phyloP scores from a whole-genome alignment of 352 stramenopile genomes.

The Phytophthora meadii region DNA sequence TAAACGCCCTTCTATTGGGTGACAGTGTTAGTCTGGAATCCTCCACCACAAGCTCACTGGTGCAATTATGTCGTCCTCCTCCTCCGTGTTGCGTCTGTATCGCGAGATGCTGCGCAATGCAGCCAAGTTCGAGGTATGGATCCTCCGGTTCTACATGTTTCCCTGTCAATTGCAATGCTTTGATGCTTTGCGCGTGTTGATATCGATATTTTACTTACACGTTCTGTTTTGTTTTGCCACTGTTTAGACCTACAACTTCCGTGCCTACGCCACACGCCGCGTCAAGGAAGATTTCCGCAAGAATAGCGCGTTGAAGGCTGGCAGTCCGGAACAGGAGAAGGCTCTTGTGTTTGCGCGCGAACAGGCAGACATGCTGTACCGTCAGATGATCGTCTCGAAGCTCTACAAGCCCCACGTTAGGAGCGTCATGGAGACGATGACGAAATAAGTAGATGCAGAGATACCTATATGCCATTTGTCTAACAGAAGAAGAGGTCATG shows the following conservation, averaged over 20 bases:
- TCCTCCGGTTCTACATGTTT: slow-evolving; percentile 1
- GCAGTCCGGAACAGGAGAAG: slow-evolving; percentile 60
- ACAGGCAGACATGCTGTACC: slow-evolving; percentile 64
- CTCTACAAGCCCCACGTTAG: slow-evolving; percentile 68
- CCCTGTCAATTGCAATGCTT: not conserved
- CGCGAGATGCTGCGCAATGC: slow-evolving; percentile 65
- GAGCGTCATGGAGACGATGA: slow-evolving; percentile 71
- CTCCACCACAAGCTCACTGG: not conserved
- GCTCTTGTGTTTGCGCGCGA: slow-evolving; percentile 50
- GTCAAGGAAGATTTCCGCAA: slow-evolving; percentile 81
- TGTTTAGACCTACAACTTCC: slow-evolving; percentile 77
- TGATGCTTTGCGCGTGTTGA: not conserved
- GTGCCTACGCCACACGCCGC: slow-evolving; percentile 66
- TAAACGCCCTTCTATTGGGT: slow-evolving; percentile 11
- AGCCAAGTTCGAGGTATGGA: slow-evolving; percentile 57
- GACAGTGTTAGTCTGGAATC: slow-evolving; percentile 16
- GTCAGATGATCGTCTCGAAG: slow-evolving; percentile 71
- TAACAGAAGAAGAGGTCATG: too few species aligned
- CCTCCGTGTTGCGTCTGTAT: slow-evolving; percentile 60
- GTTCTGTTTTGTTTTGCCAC: slow-evolving; percentile 1
- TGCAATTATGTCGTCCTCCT: slow-evolving; percentile 43
- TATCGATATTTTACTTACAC: slow-evolving; percentile 6
- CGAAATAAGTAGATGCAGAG: slow-evolving; percentile 19
- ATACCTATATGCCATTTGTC: not conserved
- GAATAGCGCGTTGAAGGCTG: slow-evolving; percentile 54